phyloP scores from a whole-genome alignment of 2,329 filamentous ascomycete genomes.

The Hymenoscyphus infarciens region DNA sequence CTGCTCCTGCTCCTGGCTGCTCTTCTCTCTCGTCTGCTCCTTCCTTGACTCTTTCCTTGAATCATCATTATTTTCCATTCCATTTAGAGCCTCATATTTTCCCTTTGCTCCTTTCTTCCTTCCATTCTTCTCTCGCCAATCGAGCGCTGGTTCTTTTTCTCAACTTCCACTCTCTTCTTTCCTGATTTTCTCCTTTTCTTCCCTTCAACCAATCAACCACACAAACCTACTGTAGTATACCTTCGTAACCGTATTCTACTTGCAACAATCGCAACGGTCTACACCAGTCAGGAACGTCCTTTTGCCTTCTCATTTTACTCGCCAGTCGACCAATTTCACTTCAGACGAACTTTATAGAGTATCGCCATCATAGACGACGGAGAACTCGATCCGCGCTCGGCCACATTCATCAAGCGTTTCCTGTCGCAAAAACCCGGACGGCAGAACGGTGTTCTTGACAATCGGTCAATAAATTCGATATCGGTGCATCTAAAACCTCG shows the following conservation, averaged over 20 bases:
- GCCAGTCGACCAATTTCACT: not conserved
- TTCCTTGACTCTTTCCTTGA: not conserved
- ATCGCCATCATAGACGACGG: not conserved
- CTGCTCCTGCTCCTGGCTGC: not conserved
- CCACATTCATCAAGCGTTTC: constrained; percentile 20
- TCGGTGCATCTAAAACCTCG: constrained; percentile 23
- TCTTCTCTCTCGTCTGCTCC: not conserved
- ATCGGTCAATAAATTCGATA: constrained; percentile 11
- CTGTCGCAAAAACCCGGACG: constrained; percentile 23
- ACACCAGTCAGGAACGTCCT: not conserved
- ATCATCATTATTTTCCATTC: not conserved
- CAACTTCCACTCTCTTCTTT: not conserved
- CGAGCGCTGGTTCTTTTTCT: not conserved
- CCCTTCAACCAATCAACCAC: not conserved
- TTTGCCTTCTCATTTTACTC: not conserved
- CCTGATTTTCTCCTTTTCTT: not conserved
- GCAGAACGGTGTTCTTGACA: not conserved
- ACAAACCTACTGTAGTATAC: not conserved
- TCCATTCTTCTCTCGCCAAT: not conserved
- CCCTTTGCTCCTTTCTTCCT: not conserved
- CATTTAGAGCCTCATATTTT: not conserved
- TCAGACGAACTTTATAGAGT: not conserved
- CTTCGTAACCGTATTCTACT: not conserved
- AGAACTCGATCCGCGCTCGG: constrained; percentile 19
- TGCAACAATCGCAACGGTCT: not conserved